Evolutionary conservation across 2,329 filamentous ascomycete genomes (phyloP), one percentile per base, ranked within the genome.

Genomic region (Colletotrichum acutatum): DNA sequence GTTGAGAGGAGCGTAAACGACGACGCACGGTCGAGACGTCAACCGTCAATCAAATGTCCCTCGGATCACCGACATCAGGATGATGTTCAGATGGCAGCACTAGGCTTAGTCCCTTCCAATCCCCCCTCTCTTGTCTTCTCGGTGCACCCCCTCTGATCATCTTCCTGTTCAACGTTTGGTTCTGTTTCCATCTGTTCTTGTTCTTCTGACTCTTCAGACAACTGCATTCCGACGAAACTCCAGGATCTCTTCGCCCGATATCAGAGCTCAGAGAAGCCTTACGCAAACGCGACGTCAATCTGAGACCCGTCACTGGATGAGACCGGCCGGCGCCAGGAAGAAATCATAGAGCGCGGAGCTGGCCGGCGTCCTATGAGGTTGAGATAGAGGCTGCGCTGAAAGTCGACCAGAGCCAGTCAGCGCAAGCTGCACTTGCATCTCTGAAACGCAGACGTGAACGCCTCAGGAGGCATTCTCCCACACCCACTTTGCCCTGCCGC

Each of bases 361-460:
- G 60, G 42, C 53, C 59, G 42, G 32, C 54, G 22, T n/a, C 42
- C n/a, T 37, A 60, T 69, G 34, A 57, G 16, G 60, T 22, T 34
- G 26, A 56, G 42, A 14, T 46, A 56, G 49, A 57, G 37, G 49
- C 19, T 70, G 59, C 54, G 56, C 58, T 46, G 9, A 26, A 42
- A 71, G 54, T 71, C 37, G 59, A 66, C 56, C 30, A 60, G 42
- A 71, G 60, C 67, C 71, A 71, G 60, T 73, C 54, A 19, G 22
- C 26, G 5, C 4, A 12, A 74, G 57, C 49, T 72, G 58, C 62
- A 57, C 67, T 66, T 67, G 68, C 71, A 59, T 16, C 32, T 63
- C 61, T 74, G 68, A 74, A 74, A 74, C 68, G 68, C 58, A 72
- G 68, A 74, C 61, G 22, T 56, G 71, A 73, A 71, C 69, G 69